Conservation (phyloP, 495 filamentous ascomycete species). For the Lichina pygmaea region DNA sequence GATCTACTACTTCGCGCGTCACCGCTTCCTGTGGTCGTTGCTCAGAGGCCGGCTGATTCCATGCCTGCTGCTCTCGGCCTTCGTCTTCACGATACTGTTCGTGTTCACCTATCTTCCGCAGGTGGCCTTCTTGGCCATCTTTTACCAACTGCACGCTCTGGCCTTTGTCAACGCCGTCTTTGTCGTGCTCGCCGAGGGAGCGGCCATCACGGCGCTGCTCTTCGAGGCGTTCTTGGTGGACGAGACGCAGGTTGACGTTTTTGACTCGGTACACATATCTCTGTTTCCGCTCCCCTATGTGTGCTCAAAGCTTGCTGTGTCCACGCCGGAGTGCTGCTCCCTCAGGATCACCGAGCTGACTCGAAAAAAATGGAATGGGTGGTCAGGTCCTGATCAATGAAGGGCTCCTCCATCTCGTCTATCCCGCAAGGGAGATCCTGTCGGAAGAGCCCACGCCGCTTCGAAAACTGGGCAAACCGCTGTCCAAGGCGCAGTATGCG, state of each 20-base stretch:
- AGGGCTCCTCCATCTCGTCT: constrained; percentile 28
- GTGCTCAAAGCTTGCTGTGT: too few species aligned
- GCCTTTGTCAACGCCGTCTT: constrained; percentile 38
- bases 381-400: constrained; percentile 12
- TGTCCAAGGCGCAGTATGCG: constrained; percentile 27
- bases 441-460: constrained; percentile 22
- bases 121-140: constrained; percentile 36
- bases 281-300: neutral
- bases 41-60: constrained; percentile 30
- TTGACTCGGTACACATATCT: constrained; percentile 17
- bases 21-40: constrained; percentile 36
- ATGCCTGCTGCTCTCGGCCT: constrained; percentile 26
- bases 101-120: constrained; percentile 27
- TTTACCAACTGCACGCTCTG: constrained; percentile 19
- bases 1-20: constrained; percentile 28
- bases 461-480: constrained; percentile 29
- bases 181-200: constrained; percentile 37
- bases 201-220: constrained; percentile 28
- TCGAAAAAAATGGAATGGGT: too few species aligned
- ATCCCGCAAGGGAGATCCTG: constrained; percentile 23
- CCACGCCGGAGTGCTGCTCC: too few species aligned
- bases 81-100: constrained; percentile 13
- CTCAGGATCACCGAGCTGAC: too few species aligned
- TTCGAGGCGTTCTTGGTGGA: constrained; percentile 47
- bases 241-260: constrained; percentile 39